Conservation (phyloP, 805 yeast species). For the Saccharomycopsis sp. region DNA sequence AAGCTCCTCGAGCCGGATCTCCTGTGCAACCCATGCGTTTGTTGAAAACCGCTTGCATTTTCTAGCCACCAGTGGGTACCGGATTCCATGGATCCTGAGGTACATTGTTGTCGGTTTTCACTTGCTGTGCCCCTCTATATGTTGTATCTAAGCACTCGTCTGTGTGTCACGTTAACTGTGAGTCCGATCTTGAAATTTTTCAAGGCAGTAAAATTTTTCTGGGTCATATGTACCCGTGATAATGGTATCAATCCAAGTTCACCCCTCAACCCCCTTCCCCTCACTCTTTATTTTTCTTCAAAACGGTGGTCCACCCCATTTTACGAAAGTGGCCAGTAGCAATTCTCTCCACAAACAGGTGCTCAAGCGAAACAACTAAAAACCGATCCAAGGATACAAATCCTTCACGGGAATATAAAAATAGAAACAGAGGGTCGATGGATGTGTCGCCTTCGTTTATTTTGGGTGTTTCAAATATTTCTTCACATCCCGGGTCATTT, state of each 20-base stretch:
- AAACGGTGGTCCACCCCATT: background rate
- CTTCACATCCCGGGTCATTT: background rate
- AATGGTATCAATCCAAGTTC: too few species aligned
- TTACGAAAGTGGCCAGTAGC: background rate
- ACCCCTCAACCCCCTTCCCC: too few species aligned
- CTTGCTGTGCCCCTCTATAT: background rate
- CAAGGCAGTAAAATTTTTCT: background rate
- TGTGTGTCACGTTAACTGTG: background rate
- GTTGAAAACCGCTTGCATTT: background rate
- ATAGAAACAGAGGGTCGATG: background rate
- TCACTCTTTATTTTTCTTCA: too few species aligned
- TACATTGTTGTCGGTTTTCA: background rate
- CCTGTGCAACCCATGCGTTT: background rate
- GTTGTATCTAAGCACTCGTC: background rate
- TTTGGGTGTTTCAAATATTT: background rate
- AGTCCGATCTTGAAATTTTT: background rate
- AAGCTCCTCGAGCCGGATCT: constrained; percentile 26
- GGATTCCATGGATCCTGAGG: background rate
- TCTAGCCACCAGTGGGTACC: background rate
- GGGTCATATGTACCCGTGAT: background rate
- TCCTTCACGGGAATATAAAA: background rate
- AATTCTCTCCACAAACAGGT: background rate
- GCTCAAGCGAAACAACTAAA: background rate
- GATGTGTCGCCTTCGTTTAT: background rate
- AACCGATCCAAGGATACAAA: background rate